A percentile compares a stretch with the other conserved stretches of the same genome.
Evolutionary conservation across 148 eudicot species (phyloP).

Genomic region (Chenopodium quinoa): DNA sequence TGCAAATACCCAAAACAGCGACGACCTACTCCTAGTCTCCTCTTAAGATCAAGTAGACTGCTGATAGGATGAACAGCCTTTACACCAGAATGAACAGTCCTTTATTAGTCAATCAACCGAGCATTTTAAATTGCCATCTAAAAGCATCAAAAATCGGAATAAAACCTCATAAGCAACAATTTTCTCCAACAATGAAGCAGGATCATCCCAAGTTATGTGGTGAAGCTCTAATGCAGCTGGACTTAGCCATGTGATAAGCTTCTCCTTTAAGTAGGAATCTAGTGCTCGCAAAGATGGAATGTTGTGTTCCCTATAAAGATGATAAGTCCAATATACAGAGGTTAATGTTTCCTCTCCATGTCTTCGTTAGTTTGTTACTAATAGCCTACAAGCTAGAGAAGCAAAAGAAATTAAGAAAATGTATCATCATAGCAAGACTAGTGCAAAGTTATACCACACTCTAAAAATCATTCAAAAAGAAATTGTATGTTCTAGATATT

Average conservation of each 20-base stretch:
- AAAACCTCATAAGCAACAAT: constrained; percentile 90
- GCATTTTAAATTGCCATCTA: constrained; percentile 7
- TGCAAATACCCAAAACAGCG: constrained; percentile 97
- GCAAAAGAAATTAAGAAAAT: neutral
- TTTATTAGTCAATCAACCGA: constrained; percentile 22
- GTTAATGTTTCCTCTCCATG: neutral
- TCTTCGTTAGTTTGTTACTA: neutral
- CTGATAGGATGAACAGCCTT: constrained; percentile 99
- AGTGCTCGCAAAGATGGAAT: constrained; percentile 74
- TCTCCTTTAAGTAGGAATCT: constrained; percentile 89
- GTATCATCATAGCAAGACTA: neutral
- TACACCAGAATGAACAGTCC: constrained; percentile 21
- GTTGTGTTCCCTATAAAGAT: constrained; percentile 62
- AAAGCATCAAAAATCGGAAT: constrained; percentile 22
- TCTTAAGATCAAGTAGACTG: constrained; percentile 86
- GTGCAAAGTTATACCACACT: neutral
- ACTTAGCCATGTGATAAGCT: constrained; percentile 92
- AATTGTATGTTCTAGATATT: neutral
- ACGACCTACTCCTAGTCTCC: constrained; percentile 88
- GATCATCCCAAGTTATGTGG: constrained; percentile 90
- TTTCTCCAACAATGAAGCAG: constrained; percentile 94
- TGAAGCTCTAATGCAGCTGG: constrained; percentile 94
- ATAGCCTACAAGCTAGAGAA: constrained; percentile 1
- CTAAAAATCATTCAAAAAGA: neutral
- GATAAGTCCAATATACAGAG: neutral